Evolutionary conservation across 2,329 filamentous ascomycete genomes (phyloP).

Genomic region (Cordyceps cateniannulata): DNA sequence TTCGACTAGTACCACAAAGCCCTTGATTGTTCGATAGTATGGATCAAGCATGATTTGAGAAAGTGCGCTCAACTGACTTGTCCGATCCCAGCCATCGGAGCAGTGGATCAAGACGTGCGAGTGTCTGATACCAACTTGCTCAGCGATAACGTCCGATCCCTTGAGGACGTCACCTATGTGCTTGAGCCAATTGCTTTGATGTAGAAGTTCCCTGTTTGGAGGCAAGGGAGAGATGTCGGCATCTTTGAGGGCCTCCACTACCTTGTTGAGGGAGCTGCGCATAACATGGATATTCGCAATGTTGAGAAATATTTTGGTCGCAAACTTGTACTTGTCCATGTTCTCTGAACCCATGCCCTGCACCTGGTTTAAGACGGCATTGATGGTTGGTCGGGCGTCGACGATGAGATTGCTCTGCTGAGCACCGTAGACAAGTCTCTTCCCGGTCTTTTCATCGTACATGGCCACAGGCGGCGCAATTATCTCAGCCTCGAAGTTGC

Average conservation of each 20-base stretch:
- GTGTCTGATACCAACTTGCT: constrained; percentile 84
- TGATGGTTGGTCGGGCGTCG: constrained; percentile 88
- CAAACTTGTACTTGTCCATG: constrained; percentile 94
- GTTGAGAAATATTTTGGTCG: constrained; percentile 83
- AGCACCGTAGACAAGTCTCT: constrained; percentile 73
- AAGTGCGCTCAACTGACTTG: constrained; percentile 85
- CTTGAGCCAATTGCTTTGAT: constrained; percentile 83
- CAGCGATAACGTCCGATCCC: constrained; percentile 75
- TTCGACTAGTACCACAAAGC: constrained; percentile 89
- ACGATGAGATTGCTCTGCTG: constrained; percentile 94
- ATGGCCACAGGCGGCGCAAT: constrained; percentile 36
- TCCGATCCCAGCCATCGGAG: constrained; percentile 97
- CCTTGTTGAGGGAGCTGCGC: constrained; percentile 80
- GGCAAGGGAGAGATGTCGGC: constrained; percentile 79
- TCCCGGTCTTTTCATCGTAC: constrained; percentile 53
- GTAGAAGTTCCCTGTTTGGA: constrained; percentile 73
- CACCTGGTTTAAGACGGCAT: constrained; percentile 90
- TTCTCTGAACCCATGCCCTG: constrained; percentile 92
- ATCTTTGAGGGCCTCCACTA: constrained; percentile 86
- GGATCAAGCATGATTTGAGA: constrained; percentile 92
- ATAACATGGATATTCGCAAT: constrained; percentile 99
- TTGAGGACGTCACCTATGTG: constrained; percentile 82
- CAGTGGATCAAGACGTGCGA: constrained; percentile 96
- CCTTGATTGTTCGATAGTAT: constrained; percentile 88
- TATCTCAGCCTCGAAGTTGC: constrained; percentile 63